These are phyloP conservation scores for Rhodocollybia butyracea DNA, from an alignment of 768 basidiomycete genomes.

Conservation along the genomic window DNA sequence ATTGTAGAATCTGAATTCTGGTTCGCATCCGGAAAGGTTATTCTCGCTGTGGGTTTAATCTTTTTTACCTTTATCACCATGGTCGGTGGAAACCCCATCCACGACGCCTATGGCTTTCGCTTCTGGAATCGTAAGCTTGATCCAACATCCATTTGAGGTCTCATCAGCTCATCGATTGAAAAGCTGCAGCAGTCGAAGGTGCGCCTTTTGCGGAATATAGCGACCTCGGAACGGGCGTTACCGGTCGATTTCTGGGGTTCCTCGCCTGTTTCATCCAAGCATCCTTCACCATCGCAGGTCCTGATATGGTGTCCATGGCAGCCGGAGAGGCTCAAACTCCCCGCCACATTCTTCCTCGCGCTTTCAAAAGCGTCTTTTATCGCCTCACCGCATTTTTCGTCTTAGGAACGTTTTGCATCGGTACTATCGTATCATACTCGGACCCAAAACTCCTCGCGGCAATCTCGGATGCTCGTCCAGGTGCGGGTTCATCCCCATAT, in stretches of 20 bases:
- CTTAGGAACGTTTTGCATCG: conserved; percentile 65
- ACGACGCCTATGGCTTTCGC: conserved; percentile 53
- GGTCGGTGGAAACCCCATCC: conserved; percentile 57
- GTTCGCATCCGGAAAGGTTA: conserved; percentile 49
- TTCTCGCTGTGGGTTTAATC: conserved; percentile 45
- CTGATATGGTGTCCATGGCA: conserved; percentile 53
- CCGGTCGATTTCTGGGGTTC: conserved; percentile 63
- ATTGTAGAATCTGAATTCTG: conserved; percentile 51
- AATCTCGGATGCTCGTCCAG: conserved; percentile 52
- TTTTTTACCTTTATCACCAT: conserved; percentile 56
- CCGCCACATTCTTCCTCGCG: conserved; percentile 64
- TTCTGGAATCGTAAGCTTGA: conserved; percentile 44
- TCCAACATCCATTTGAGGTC: not conserved
- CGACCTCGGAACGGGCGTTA: conserved; percentile 45
- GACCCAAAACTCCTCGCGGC: conserved; percentile 53
- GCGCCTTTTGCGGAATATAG: conserved; percentile 58
- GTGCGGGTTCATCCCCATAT: conserved; percentile 71
- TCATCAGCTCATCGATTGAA: not conserved
- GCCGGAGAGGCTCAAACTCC: conserved; percentile 75
- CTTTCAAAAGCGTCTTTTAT: conserved; percentile 74
- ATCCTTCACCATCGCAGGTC: conserved; percentile 56
- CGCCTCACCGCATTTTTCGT: conserved; percentile 80
- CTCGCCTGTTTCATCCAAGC: conserved; percentile 60
- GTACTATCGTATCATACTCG: conserved; percentile 76
- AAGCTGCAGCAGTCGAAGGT: conserved; percentile 42